phyloP scores from a whole-genome alignment of 345 rosid species.

The Eucalyptus microcorys region DNA sequence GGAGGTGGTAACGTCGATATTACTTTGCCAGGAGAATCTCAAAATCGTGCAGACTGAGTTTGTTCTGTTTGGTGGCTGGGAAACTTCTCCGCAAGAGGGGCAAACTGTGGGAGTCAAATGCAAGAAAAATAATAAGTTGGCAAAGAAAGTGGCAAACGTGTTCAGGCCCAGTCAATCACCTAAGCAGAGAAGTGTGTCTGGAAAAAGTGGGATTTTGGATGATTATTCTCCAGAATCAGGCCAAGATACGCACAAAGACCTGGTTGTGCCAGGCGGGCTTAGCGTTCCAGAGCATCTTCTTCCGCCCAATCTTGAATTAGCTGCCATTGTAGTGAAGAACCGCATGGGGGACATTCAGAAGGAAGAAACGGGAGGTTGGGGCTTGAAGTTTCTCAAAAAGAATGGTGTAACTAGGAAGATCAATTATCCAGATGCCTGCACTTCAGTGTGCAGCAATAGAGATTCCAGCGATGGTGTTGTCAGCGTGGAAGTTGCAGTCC shows the following conservation, averaged over 20 bases:
- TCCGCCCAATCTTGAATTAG: constrained; percentile 64
- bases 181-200: constrained; percentile 31
- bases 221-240: constrained; percentile 34
- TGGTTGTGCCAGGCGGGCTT: constrained; percentile 11
- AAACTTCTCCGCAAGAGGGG: constrained; percentile 6
- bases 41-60: constrained; percentile 65
- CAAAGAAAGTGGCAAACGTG: constrained; percentile 58
- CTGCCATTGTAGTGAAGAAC: constrained; percentile 69
- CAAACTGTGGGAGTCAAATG: constrained; percentile 14
- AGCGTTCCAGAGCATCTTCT: constrained; percentile 26
- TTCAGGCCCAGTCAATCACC: constrained; percentile 29
- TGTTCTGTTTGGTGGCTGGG: constrained; percentile 50
- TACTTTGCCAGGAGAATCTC: constrained; percentile 22
- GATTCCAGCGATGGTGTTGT: constrained; percentile 21
- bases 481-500: constrained; percentile 60
- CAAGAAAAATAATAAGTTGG: constrained; percentile 44
- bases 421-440: constrained; percentile 4
- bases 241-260: constrained; percentile 17
- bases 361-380: constrained; percentile 77
- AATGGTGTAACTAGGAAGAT: constrained; percentile 3
- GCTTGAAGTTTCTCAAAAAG: constrained; percentile 78
- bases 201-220: background rate
- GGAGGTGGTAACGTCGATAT: constrained; percentile 51
- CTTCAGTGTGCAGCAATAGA: constrained; percentile 5
- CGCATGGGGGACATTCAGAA: constrained; percentile 12